phyloP scores from a whole-genome alignment of 306 rosid species.

The Coriaria nepalensis region DNA sequence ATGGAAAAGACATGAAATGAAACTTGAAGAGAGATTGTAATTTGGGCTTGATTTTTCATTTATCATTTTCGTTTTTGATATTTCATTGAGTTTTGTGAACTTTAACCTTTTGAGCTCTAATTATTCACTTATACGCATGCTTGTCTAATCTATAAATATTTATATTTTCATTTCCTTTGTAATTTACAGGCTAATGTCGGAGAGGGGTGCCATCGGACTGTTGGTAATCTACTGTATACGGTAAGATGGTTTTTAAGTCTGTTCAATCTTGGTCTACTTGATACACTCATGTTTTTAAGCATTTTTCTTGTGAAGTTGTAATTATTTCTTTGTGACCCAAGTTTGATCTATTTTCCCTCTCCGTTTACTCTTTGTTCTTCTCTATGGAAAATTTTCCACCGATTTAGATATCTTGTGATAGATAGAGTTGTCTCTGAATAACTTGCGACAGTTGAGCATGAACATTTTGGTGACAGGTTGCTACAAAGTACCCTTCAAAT shows the following conservation, averaged over 20 bases:
- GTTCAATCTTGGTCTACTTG: background rate
- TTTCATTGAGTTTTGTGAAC: no score
- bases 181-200: conserved; percentile 52
- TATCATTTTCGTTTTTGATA: no score
- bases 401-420: background rate
- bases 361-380: background rate
- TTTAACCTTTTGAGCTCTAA: no score
- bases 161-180: background rate
- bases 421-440: no score
- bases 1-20: no score
- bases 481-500: conserved; percentile 78
- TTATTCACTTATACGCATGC: background rate
- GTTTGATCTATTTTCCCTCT: no score
- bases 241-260: conserved; percentile 21
- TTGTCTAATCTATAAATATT: background rate
- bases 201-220: conserved; percentile 56
- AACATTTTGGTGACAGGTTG: conserved; percentile 44
- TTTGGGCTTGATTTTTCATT: no score
- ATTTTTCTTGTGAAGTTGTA: background rate
- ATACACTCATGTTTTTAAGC: background rate
- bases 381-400: background rate
- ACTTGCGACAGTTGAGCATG: background rate
- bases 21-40: no score
- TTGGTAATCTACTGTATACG: conserved; percentile 81
- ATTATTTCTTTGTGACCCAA: background rate